Evolutionary conservation across 352 stramenopile species (phyloP).

Genomic region (Globisporangium recalcitrans): DNA sequence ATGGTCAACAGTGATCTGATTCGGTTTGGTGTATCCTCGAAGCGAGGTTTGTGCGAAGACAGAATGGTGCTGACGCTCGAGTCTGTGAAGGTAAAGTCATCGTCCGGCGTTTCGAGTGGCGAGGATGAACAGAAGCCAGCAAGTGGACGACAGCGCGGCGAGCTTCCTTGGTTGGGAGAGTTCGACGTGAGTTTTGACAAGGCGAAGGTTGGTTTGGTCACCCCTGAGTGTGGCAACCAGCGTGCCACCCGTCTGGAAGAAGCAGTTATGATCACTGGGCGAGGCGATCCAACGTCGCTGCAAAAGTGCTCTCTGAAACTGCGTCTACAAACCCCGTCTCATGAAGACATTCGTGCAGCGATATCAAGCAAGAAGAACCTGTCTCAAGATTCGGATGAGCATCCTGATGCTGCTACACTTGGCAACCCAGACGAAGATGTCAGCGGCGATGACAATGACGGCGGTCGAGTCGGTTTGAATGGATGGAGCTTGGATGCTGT

Average conservation of each 20-base stretch:
- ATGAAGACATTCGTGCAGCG: constrained; percentile 40
- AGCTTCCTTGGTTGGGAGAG: constrained; percentile 64
- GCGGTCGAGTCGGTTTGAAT: constrained; percentile 71
- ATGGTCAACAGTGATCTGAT: constrained; percentile 83
- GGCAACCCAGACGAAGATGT: constrained; percentile 30
- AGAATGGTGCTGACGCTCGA: constrained; percentile 67
- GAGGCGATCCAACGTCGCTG: constrained; percentile 26
- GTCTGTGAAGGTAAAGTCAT: constrained; percentile 43
- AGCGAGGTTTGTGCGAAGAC: constrained; percentile 79
- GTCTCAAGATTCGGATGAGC: constrained; percentile 66
- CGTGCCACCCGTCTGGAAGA: constrained; percentile 36
- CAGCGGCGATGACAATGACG: constrained; percentile 76
- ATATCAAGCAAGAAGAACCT: constrained; percentile 58
- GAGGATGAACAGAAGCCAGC: constrained; percentile 10
- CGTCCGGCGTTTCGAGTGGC: constrained; percentile 3
- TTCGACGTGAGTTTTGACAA: constrained; percentile 58
- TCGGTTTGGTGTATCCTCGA: constrained; percentile 73
- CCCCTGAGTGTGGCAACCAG: constrained; percentile 52
- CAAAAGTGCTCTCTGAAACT: constrained; percentile 43
- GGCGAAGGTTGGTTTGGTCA: constrained; percentile 39
- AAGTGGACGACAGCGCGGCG: constrained; percentile 3
- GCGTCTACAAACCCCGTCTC: constrained; percentile 42
- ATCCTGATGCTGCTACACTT: constrained; percentile 29
- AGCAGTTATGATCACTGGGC: constrained; percentile 36
- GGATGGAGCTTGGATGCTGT: constrained; percentile 73